Conservation (phyloP, 306 rosid species). For the Cicer cuneatum region DNA sequence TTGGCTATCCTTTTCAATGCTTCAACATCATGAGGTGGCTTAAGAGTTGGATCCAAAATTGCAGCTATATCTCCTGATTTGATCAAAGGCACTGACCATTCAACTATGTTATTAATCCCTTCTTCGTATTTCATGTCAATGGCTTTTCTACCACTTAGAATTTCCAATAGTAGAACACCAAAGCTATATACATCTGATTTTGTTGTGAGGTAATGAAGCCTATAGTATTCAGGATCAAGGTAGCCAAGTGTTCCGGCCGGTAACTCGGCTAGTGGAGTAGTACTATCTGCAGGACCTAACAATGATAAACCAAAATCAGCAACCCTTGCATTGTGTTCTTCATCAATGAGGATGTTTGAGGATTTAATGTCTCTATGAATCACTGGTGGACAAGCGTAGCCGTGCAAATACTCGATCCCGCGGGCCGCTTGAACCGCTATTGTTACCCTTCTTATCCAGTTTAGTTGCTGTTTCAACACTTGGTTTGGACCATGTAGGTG, state of each 20-base stretch:
- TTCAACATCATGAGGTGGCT: constrained; percentile 71
- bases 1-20: constrained; percentile 90
- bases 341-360: constrained; percentile 94
- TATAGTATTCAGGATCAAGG: constrained; percentile 96
- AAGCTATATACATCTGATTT: constrained; percentile 96
- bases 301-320: constrained; percentile 92
- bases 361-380: constrained; percentile 92
- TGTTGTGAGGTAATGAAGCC: constrained; percentile 95
- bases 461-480: constrained; percentile 69
- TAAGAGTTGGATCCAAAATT: constrained; percentile 69
- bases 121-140: constrained; percentile 92
- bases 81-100: constrained; percentile 94
- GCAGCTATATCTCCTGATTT: constrained; percentile 65
- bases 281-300: constrained; percentile 82
- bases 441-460: constrained; percentile 87
- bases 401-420: constrained; percentile 85
- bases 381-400: constrained; percentile 94
- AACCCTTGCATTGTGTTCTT: constrained; percentile 94
- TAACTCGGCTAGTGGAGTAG: constrained; percentile 82
- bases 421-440: constrained; percentile 95
- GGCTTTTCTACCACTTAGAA: constrained; percentile 93
- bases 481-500: constrained; percentile 77
- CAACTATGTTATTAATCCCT: constrained; percentile 72
- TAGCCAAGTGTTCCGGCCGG: constrained; percentile 98
- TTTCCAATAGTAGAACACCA: constrained; percentile 84